These are phyloP conservation scores for Cordyceps javanica DNA, from an alignment of 2,329 filamentous ascomycete genomes.

Conservation along the genomic window DNA sequence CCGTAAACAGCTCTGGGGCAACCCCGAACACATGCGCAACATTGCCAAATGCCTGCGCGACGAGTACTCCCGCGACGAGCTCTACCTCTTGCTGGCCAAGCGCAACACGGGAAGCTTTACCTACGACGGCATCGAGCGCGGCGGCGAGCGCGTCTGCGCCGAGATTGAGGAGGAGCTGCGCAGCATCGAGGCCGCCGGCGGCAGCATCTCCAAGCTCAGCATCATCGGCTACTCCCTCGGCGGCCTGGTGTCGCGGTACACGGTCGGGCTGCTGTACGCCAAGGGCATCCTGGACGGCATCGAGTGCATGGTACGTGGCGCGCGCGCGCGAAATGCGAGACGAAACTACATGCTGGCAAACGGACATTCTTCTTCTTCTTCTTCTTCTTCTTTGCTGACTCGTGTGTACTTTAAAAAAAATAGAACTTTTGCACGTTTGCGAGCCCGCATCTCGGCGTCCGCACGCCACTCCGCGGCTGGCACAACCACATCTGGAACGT, in stretches of 20 bases:
- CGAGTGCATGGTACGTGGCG: constrained; percentile 57
- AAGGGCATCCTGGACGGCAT: constrained; percentile 74
- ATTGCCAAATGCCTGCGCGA: constrained; percentile 60
- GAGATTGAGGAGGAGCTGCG: constrained; percentile 62
- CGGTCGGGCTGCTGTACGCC: constrained; percentile 74
- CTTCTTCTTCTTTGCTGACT: background rate
- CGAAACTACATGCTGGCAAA: too few relatives aligned
- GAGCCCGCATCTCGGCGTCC: constrained; percentile 73
- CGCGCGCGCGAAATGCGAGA: too few relatives aligned
- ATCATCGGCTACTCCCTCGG: constrained; percentile 87
- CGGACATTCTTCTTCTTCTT: too few relatives aligned
- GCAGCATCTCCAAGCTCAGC: constrained; percentile 74
- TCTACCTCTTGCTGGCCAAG: constrained; percentile 67
- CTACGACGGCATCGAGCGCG: constrained; percentile 63
- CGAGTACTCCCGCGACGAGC: constrained; percentile 52
- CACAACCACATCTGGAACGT: constrained; percentile 70
- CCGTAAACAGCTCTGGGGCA: constrained; percentile 62
- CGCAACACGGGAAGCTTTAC: constrained; percentile 68
- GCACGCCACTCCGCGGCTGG: constrained; percentile 61
- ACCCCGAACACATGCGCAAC: constrained; percentile 64
- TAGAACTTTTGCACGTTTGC: constrained; percentile 92
- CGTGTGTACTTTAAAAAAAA: too few relatives aligned
- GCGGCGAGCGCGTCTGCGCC: constrained; percentile 59
- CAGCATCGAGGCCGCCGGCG: constrained; percentile 52
- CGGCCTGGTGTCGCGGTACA: constrained; percentile 79